Evolutionary conservation across 495 filamentous ascomycete genomes (phyloP).

Genomic region (Xanthoparmelia taractica): DNA sequence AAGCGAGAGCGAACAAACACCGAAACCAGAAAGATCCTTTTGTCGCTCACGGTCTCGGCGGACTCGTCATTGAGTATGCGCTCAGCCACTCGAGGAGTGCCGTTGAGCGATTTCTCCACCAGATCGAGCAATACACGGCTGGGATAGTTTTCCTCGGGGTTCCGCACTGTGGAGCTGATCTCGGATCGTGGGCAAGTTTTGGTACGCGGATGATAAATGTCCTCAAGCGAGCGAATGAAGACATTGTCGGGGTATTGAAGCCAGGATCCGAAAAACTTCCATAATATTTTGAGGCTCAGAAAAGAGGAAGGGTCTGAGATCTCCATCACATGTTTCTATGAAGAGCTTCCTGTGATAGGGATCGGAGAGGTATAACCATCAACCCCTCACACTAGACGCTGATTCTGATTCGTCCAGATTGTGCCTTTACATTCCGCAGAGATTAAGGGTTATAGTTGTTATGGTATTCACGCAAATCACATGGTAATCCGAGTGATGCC

Average conservation of each 20-base stretch:
- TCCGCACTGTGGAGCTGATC: conserved; percentile 33
- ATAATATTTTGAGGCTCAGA: not conserved
- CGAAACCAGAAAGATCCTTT: conserved; percentile 25
- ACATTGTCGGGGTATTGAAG: not conserved
- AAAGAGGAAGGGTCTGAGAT: not conserved
- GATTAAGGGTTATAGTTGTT: conserved; percentile 3
- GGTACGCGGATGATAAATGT: not conserved
- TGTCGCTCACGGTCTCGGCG: conserved; percentile 32
- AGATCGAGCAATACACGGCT: conserved; percentile 27
- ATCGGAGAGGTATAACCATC: too few relatives aligned
- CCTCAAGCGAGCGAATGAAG: not conserved
- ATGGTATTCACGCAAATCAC: conserved; percentile 15
- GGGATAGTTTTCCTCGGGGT: conserved; percentile 39
- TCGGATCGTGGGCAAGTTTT: conserved; percentile 31
- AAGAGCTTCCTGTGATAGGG: conserved; percentile 10
- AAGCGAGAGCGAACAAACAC: too few relatives aligned
- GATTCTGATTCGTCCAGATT: conserved; percentile 7
- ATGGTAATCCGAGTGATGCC: conserved; percentile 3
- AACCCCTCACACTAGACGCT: not conserved
- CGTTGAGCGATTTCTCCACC: conserved; percentile 21
- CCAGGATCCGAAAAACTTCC: conserved; percentile 12
- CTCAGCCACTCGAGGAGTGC: conserved; percentile 14
- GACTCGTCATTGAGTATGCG: conserved; percentile 31
- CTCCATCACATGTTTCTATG: conserved; percentile 1
- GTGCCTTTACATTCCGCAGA: conserved; percentile 11